Conservation (phyloP, 805 yeast genomes). For the Nakazawaea molendinolei region DNA sequence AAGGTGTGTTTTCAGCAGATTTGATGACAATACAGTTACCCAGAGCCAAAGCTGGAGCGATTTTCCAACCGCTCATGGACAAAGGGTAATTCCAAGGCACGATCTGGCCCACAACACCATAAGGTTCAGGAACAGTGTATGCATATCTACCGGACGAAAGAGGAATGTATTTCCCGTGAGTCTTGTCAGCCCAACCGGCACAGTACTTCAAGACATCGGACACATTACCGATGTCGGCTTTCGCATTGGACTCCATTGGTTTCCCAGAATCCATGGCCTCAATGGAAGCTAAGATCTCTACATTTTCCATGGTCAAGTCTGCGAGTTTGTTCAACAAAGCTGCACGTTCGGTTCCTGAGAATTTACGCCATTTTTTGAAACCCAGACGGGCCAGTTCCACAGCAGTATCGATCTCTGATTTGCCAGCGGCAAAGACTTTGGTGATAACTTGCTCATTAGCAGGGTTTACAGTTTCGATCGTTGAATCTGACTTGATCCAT, state of each 20-base stretch:
- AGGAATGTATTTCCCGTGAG: conserved; percentile 36
- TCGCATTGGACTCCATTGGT: conserved; percentile 40
- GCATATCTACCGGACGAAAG: conserved; percentile 43
- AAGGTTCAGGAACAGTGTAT: conserved; percentile 62
- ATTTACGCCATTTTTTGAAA: conserved; percentile 41
- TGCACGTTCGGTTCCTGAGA: conserved; percentile 35
- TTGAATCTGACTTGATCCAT: conserved; percentile 34
- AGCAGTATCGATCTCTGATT: conserved; percentile 42
- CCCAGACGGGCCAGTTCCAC: conserved; percentile 43
- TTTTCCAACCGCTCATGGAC: conserved; percentile 72
- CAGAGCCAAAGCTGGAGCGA: conserved; percentile 77
- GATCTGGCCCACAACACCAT: conserved; percentile 61
- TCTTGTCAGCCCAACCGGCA: conserved; percentile 60
- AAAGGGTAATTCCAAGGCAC: conserved; percentile 73
- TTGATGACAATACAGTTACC: conserved; percentile 71
- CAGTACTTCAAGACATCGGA: conserved; percentile 41
- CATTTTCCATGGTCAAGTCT: conserved; percentile 40
- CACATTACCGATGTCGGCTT: conserved; percentile 40
- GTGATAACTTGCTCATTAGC: conserved; percentile 41
- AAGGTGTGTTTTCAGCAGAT: conserved; percentile 72
- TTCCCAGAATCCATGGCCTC: conserved; percentile 56
- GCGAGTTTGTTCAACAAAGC: conserved; percentile 39
- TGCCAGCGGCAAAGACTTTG: conserved; percentile 39
- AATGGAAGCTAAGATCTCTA: conserved; percentile 41
- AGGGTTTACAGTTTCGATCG: conserved; percentile 40